Evolutionary conservation across 2,329 filamentous ascomycete genomes (phyloP).

Genomic region (Aspergillus vadensis): DNA sequence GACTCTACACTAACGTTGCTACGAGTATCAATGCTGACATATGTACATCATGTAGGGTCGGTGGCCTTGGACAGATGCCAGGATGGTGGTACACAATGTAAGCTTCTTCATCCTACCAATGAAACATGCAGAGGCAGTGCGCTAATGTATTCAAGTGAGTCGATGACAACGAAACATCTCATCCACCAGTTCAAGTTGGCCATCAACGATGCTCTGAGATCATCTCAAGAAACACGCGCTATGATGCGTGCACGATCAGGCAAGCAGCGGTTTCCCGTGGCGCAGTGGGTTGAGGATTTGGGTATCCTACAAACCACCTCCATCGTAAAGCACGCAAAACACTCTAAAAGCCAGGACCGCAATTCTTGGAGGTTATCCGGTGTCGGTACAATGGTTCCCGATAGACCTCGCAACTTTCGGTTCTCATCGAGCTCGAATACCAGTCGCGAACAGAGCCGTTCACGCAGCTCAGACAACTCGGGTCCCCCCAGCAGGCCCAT

Average conservation of each 20-base stretch:
- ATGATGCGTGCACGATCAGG: slow-evolving; percentile 66
- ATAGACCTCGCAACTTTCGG: background rate
- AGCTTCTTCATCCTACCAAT: background rate
- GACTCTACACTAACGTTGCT: background rate
- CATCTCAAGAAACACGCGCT: slow-evolving; percentile 56
- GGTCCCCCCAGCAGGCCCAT: background rate
- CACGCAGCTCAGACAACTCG: slow-evolving; percentile 1
- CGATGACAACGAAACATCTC: slow-evolving; percentile 61
- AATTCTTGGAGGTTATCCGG: slow-evolving; percentile 41
- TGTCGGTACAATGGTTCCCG: background rate
- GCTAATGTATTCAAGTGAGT: slow-evolving; percentile 45
- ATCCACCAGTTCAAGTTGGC: slow-evolving; percentile 65
- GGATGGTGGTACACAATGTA: slow-evolving; percentile 68
- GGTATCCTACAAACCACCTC: slow-evolving; percentile 62
- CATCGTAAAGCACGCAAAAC: slow-evolving; percentile 58
- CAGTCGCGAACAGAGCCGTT: slow-evolving; percentile 5
- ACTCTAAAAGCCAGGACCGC: slow-evolving; percentile 27
- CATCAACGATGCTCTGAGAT: slow-evolving; percentile 60
- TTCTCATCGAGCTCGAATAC: background rate
- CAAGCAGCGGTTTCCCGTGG: slow-evolving; percentile 66
- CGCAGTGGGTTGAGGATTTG: slow-evolving; percentile 65
- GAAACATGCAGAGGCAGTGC: background rate
- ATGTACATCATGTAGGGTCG: slow-evolving; percentile 47
- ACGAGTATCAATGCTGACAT: background rate
- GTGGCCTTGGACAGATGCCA: slow-evolving; percentile 67